Conservation (phyloP, 2,329 filamentous ascomycete species). For the Cladosporium sp. region DNA sequence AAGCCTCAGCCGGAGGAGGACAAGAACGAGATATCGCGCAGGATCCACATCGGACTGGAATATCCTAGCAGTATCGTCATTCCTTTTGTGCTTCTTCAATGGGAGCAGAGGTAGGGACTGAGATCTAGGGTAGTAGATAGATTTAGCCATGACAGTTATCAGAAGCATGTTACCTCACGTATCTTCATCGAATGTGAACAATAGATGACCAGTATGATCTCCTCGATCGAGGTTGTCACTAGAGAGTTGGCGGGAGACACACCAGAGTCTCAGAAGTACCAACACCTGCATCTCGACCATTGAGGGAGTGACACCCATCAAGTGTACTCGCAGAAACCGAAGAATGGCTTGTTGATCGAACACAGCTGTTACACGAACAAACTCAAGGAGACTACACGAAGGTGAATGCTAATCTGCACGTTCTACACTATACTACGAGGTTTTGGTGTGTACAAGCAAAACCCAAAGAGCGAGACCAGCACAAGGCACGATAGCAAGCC, state of each 20-base stretch:
- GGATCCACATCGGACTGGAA: constrained; percentile 41
- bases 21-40: constrained; percentile 43
- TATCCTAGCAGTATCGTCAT: constrained; percentile 43
- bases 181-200: background rate
- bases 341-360: no score
- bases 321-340: background rate
- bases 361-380: no score
- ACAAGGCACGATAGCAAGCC: background rate
- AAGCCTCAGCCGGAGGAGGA: constrained; percentile 43
- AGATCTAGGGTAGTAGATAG: background rate
- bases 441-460: background rate
- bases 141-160: background rate
- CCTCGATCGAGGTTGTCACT: background rate
- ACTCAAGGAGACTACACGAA: background rate
- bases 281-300: background rate
- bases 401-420: background rate
- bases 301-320: background rate
- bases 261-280: background rate
- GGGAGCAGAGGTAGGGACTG: background rate
- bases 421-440: background rate
- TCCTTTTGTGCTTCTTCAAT: constrained; percentile 33
- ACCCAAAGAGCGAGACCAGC: background rate
- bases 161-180: background rate
- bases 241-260: background rate
- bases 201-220: background rate